Conservation (phyloP, 345 rosid species). For the Microcos paniculata region DNA sequence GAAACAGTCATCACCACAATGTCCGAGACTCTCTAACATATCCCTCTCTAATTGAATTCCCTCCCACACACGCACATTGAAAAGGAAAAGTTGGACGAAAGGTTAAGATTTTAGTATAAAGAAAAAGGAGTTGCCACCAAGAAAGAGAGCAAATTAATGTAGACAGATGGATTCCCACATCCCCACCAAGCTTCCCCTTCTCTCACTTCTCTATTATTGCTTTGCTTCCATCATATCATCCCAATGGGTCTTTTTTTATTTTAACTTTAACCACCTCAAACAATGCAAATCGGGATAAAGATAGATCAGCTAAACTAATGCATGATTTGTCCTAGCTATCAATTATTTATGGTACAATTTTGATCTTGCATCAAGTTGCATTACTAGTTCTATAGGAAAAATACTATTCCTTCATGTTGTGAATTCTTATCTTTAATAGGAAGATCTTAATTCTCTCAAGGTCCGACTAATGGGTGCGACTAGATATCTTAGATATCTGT, state of each 20-base stretch:
- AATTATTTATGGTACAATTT: background rate
- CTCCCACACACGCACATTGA: constrained; percentile 12
- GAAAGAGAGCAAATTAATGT: constrained; percentile 29
- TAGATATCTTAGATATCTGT: no score
- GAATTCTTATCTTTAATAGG: background rate
- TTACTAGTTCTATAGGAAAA: no score
- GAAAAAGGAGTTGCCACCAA: constrained; percentile 3
- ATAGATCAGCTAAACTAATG: background rate
- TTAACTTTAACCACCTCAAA: constrained; percentile 8
- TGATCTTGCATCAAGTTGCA: no score
- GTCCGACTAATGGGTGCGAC: background rate
- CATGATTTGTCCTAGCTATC: background rate
- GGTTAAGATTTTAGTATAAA: background rate
- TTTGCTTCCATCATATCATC: constrained; percentile 16
- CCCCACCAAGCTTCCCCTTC: background rate
- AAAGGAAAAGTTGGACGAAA: background rate
- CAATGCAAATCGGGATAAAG: background rate
- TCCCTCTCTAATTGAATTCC: constrained; percentile 13
- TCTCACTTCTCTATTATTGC: constrained; percentile 15
- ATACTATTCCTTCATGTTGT: background rate
- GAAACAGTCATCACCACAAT: constrained; percentile 21
- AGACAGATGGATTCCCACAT: constrained; percentile 29
- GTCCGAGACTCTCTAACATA: constrained; percentile 23
- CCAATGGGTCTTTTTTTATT: background rate
- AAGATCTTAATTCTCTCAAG: background rate